Base-by-base conservation (phyloP, 2,329 filamentous ascomycete species). In the Aspergillus flavus region DNA sequence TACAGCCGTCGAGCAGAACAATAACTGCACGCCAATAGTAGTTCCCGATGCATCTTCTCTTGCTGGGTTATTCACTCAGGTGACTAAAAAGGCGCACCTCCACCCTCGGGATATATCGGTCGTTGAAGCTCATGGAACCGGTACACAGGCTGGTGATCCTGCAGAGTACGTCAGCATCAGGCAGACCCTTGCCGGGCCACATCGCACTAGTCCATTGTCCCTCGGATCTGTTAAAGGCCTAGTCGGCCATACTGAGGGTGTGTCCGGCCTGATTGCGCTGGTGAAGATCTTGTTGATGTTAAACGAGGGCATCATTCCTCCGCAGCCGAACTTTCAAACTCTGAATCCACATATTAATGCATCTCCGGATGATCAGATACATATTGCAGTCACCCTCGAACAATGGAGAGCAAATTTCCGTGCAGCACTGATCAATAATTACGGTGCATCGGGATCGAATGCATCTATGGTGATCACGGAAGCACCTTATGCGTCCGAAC, bases 121-220 rank as follows among this genome's bases (percentile, higher is more conserved):
- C 16, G 75, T 79, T 6, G 74, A 76, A 36, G 72, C 74, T 5
- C 76, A 78, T 57, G 76, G 76, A 4, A 77, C 76, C 21, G 75
- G 75, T 1, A 76, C 74, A 4, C 65, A 63, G 11, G 72, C 69
- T 4, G 75, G 75, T 7, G 75, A 78, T 46, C 73, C 74, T 0
- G 66, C 68, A 4, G 75, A 77, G 59, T 70, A 65, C 26, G 61
- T 66, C 10, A 71, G 72, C 48, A 68, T 78, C 9, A 63, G 66
- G 0, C 30, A 68, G 19, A 59, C 66, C 2, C 67, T 76, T 36
- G 71, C 68, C 5, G 68, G 66, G 1, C 53, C 64, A 4, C 57
- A 50, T 23, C 61, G 72, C 12, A n/a, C 54, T 4, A 36, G 39
- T 5, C 45, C 58, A 58, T 50, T 73, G 26, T 57, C 59, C 7